These are phyloP conservation scores for Fusarium continuum DNA, from an alignment of 2,329 filamentous ascomycete genomes.

Conservation along the genomic window DNA sequence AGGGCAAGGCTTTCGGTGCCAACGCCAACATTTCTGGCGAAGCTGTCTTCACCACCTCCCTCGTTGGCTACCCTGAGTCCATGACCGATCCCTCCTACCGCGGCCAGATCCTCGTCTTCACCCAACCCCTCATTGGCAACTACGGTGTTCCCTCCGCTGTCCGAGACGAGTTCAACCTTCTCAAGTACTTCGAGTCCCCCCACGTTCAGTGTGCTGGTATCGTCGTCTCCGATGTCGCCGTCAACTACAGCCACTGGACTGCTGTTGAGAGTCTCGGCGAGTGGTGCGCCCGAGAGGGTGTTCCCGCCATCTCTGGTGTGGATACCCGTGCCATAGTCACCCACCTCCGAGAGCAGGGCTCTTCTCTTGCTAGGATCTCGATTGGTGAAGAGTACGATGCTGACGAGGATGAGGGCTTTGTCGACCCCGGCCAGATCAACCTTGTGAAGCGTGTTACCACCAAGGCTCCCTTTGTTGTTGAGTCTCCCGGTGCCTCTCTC, in stretches of 20 bases:
- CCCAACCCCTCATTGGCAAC: constrained; percentile 96
- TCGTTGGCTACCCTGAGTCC: constrained; percentile 97
- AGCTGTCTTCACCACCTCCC: constrained; percentile 97
- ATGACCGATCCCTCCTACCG: constrained; percentile 89
- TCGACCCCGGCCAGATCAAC: constrained; percentile 97
- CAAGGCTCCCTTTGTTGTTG: constrained; percentile 96
- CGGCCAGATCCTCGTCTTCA: constrained; percentile 98
- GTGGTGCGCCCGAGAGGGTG: constrained; percentile 96
- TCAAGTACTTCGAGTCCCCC: constrained; percentile 98
- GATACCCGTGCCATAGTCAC: constrained; percentile 98
- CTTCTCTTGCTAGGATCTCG: constrained; percentile 91
- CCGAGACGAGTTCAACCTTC: constrained; percentile 86
- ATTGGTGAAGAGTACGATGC: constrained; percentile 98
- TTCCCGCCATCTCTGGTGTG: constrained; percentile 95
- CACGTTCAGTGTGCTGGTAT: constrained; percentile 97
- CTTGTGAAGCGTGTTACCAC: constrained; percentile 95
- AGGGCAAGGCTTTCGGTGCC: constrained; percentile 95
- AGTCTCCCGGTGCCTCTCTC: constrained; percentile 81
- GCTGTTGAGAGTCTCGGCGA: constrained; percentile 91
- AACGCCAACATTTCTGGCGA: constrained; percentile 97
- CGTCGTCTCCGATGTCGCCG: constrained; percentile 92
- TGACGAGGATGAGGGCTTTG: constrained; percentile 94
- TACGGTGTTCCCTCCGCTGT: constrained; percentile 92
- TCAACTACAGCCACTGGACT: constrained; percentile 98
- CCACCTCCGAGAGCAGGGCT: constrained; percentile 93